Evolutionary conservation across 1,284 basidiomycete genomes (phyloP), one percentile per base, ranked within the genome.

Genomic region (Ganoderma sinense): DNA sequence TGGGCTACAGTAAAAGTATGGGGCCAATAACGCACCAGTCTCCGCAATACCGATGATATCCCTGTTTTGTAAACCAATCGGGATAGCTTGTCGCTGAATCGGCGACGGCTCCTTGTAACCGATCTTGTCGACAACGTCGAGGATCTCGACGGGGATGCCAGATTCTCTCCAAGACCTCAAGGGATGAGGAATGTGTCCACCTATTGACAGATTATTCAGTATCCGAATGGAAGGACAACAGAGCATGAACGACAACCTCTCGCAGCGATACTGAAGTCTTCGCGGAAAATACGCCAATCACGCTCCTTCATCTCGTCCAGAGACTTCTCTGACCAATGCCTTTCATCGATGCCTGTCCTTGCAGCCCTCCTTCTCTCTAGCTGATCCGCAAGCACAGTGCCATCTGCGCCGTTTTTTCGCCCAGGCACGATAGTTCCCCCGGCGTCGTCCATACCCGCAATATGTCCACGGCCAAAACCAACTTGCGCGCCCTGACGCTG

Each of bases 11-110:
- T 16, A 68, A 16, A 73, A 40, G 5, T 7, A 6, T 51, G 14
- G 14, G 26, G 43, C 4, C 2, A 45, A 14, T 10, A 43, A 70
- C 76, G 62, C 68, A 94, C 95, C 95, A 64, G 98, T 99, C 83
- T 99, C 97, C 70, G 97, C 98, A 68, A 99, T 96, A 75, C 97
- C 98, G 77, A 99, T 98, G 74, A 99, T 91, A 80, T 99, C 97
- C 63, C 97, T 88, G 78, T 97, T 97, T 80, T 97, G 94, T 73
- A 99, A 81, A 58, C 97, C 97, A 72, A 99, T 98, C 11, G 97
- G 97, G 71, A 99, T 99, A 8, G 98, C 97, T 81, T 99, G 97
- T 56, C 97, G 88, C 82, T 99, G 97, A 79, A 99, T 99, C 2
- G 97, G 92, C 39, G 94, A 96, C 0, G 97, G 97, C 70, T 99